A percentile compares a stretch with the other conserved stretches of the same genome.
Conservation (phyloP, 2,329 filamentous ascomycete species). For the Microdochium trichocladiopsis region DNA sequence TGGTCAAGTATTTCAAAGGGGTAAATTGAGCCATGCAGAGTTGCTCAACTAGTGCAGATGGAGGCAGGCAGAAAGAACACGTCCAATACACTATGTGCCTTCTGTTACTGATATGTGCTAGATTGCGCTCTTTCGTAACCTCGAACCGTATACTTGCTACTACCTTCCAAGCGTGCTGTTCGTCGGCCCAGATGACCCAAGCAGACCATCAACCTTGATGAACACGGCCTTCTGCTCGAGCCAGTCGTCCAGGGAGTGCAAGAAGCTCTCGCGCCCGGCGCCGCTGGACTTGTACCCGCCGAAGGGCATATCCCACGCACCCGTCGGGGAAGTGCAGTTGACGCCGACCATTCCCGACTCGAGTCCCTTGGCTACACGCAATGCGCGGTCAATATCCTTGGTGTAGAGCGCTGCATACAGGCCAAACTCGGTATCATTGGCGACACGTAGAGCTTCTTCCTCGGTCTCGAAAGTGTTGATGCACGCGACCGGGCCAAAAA, state of each 20-base stretch:
- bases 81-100: no score
- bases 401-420: conserved; percentile 50
- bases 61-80: no score
- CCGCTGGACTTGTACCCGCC: conserved; percentile 34
- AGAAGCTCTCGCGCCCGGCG: conserved; percentile 24
- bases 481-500: conserved; percentile 57
- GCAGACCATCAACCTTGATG: conserved; percentile 9
- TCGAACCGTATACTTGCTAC: background rate
- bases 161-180: conserved; percentile 5
- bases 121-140: no score
- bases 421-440: conserved; percentile 51
- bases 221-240: conserved; percentile 23
- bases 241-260: conserved; percentile 28
- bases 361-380: conserved; percentile 40
- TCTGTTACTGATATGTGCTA: no score
- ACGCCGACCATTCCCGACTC: conserved; percentile 56
- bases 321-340: conserved; percentile 35
- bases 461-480: conserved; percentile 52
- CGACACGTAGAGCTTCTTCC: conserved; percentile 42
- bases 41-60: no score
- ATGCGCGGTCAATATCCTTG: conserved; percentile 36
- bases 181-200: background rate
- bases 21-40: no score
- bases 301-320: conserved; percentile 30
- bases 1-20: no score